These are phyloP conservation scores for Chlorella vulgaris DNA, from an alignment of 139 green algal genomes.

Conservation along the genomic window DNA sequence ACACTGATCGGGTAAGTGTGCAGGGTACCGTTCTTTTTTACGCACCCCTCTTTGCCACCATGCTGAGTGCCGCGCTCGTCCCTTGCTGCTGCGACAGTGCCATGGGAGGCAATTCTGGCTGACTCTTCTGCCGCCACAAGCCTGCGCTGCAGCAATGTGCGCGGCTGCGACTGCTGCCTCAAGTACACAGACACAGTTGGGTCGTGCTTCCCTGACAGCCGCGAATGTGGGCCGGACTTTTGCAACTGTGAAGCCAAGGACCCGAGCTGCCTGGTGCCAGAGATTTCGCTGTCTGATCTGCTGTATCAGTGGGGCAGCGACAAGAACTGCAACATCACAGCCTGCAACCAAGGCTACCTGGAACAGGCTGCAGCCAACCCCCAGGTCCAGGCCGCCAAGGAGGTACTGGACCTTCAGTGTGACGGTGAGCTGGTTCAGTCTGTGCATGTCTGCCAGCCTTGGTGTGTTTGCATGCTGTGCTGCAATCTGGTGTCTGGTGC, in stretches of 20 bases:
- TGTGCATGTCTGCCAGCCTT: no score
- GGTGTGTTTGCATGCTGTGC: not conserved
- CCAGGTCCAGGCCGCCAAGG: not conserved
- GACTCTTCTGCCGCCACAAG: not conserved
- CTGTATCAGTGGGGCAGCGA: not conserved
- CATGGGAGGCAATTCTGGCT: no score
- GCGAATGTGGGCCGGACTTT: constrained; percentile 12
- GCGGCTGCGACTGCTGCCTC: constrained; percentile 37
- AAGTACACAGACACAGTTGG: not conserved
- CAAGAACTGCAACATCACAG: not conserved
- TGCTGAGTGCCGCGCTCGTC: no score
- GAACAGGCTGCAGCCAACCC: not conserved
- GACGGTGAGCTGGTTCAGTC: not conserved
- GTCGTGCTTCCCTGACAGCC: constrained; percentile 8
- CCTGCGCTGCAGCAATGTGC: constrained; percentile 7
- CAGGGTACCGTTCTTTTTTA: no score
- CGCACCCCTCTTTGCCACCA: no score
- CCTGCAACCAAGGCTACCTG: not conserved
- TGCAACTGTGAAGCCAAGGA: constrained; percentile 24
- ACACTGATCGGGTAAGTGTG: not conserved
- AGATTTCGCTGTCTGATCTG: not conserved
- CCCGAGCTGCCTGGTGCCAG: not conserved
- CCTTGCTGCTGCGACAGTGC: no score
- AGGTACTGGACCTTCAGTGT: not conserved
- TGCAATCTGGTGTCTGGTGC: not conserved